Base-by-base conservation (phyloP, 306 rosid genomes). In the Cucurbita pepo region DNA sequence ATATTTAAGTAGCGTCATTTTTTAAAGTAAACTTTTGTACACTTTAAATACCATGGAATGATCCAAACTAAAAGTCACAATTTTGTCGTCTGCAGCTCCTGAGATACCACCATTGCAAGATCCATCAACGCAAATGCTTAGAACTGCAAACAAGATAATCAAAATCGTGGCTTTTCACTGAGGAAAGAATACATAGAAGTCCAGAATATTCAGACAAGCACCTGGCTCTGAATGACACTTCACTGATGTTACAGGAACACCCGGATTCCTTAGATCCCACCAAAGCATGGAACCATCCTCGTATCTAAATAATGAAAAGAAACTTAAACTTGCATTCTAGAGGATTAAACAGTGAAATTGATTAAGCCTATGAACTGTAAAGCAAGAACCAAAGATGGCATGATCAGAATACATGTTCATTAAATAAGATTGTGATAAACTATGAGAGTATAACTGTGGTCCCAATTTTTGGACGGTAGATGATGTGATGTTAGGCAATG, bases 281-380 rank as follows among this genome's bases (percentile, higher is more conserved):
- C 91, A 94, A 77, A 90, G 96, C 97, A 94, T 90, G 77, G 95
- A 86, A 62, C 97, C 98, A 65, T 94, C 97, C 82, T 92, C 96
- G 59, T 87, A 91, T 69, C 98, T 94, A 77, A 54, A 77, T 78
- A 60, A 77, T 51, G 12, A 13, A 73, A 77, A 8, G 55, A 34
- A 0, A 3, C 55, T 2, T 36, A 43, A 65, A 65, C 11, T 65
- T 65, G 9, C 50, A 62, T 62, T 62, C 8, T 62, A 37, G 4
- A 61, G 67, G 34, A 41, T 12, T 41, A 50, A 53, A 43, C 19
- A 18, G 71, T 59, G 71, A 64, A 52, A 53, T 25, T 18, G n/a
- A 55, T 47, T 30, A 40, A 75, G 77, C 19, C 25, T 57, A 36
- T 56, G 56, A 44, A 22, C 41, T 22, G 56, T 13, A 67, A 45